Percentiles rank a stretch among this genome's conserved stretches.
phyloP scores from a whole-genome alignment of 331 rosid species.

The Rhamnella rubrinervis region DNA sequence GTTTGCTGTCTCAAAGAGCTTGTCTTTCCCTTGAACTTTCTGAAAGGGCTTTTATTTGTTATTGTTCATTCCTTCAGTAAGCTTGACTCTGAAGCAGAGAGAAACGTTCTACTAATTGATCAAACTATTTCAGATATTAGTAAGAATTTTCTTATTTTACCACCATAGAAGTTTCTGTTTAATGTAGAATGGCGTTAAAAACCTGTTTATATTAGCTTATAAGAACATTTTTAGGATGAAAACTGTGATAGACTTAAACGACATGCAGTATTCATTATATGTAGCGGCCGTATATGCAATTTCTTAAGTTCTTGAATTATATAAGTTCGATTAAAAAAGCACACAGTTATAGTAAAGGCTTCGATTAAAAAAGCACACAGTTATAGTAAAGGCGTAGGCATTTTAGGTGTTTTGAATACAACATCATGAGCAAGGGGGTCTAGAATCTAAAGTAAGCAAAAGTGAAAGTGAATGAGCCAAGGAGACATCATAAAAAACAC shows the following conservation, averaged over 20 bases:
- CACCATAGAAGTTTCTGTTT: too few relatives aligned
- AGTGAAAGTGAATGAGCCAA: slow-evolving; percentile 53
- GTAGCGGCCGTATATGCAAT: too few relatives aligned
- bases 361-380: not conserved
- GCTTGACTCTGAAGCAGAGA: not conserved
- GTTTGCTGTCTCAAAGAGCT: slow-evolving; percentile 13
- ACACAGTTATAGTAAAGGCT: not conserved
- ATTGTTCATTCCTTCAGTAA: not conserved
- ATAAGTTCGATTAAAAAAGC: too few relatives aligned
- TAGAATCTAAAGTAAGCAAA: slow-evolving; percentile 41
- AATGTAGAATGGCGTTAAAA: too few relatives aligned
- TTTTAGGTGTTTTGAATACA: slow-evolving; percentile 15
- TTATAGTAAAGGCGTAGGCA: slow-evolving; percentile 6
- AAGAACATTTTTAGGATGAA: too few relatives aligned
- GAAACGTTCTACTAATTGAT: not conserved
- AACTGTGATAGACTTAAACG: too few relatives aligned
- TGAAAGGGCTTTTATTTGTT: not conserved
- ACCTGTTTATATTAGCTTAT: too few relatives aligned
- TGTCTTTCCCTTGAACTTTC: slow-evolving; percentile 10
- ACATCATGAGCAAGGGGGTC: slow-evolving; percentile 20
- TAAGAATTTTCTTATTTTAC: too few relatives aligned
- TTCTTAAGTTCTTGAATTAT: too few relatives aligned
- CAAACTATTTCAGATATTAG: too few relatives aligned
- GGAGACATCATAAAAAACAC: slow-evolving; percentile 37
- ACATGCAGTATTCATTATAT: too few relatives aligned